Conservation (phyloP, 202 grass and related monocot genomes). For the Panicum virgatum region DNA sequence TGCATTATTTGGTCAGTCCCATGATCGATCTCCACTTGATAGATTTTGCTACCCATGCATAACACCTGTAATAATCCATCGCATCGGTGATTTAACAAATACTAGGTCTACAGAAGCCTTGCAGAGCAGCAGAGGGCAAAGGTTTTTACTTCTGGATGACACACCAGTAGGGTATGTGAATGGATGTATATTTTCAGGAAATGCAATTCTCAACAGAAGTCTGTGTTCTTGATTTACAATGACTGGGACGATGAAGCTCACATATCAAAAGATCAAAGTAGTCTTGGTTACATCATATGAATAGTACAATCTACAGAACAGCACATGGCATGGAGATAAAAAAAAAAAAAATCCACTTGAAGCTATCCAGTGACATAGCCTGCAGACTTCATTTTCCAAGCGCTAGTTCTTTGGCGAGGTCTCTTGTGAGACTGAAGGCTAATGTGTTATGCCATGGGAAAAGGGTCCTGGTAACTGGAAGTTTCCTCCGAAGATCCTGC, state of each 20-base stretch:
- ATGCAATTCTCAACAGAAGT: constrained; percentile 14
- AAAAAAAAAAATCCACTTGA: constrained; percentile 45
- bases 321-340: constrained; percentile 40
- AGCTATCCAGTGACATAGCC: constrained; percentile 17
- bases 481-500: constrained; percentile 97
- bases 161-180: neutral
- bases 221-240: constrained; percentile 42
- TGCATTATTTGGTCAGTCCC: neutral
- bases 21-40: neutral
- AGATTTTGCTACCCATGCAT: neutral
- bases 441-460: constrained; percentile 95
- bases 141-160: neutral
- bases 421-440: constrained; percentile 75
- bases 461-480: constrained; percentile 90
- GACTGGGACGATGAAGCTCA: constrained; percentile 15
- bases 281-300: constrained; percentile 24
- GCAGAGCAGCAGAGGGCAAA: neutral
- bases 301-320: constrained; percentile 42
- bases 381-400: constrained; percentile 68
- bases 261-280: constrained; percentile 26
- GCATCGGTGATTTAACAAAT: neutral
- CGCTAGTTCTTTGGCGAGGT: constrained; percentile 87
- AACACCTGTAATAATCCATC: neutral
- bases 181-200: constrained; percentile 14
- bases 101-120: neutral